phyloP scores from a whole-genome alignment of 2,329 filamentous ascomycete species.

The Aspergillus sergii region DNA sequence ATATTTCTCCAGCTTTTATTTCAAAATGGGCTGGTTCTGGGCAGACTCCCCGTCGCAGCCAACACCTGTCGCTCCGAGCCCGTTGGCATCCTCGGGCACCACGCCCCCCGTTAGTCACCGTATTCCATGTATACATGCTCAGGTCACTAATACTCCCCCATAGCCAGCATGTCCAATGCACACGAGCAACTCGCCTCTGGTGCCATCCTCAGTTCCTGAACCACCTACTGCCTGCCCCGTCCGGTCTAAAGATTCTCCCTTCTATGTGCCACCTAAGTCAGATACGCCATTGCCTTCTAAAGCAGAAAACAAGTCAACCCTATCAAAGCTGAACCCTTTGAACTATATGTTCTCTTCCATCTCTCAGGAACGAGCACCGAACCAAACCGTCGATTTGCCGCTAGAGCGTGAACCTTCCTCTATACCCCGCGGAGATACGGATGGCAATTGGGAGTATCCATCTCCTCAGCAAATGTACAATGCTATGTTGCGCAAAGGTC shows the following conservation, averaged over 20 bases:
- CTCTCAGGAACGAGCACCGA: conserved; percentile 74
- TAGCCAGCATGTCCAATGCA: conserved; percentile 74
- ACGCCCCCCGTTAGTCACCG: conserved; percentile 57
- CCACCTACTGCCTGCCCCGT: conserved; percentile 47
- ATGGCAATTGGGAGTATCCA: conserved; percentile 93
- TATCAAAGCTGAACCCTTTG: conserved; percentile 73
- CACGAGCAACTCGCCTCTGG: conserved; percentile 43
- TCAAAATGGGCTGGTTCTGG: conserved; percentile 71
- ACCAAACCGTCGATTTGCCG: conserved; percentile 74
- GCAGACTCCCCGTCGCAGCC: conserved; percentile 54
- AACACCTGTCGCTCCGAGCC: conserved; percentile 50
- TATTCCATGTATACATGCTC: not conserved
- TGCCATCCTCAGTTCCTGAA: conserved; percentile 31
- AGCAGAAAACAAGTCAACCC: conserved; percentile 48
- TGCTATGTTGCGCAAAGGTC: conserved; percentile 91
- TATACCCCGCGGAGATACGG: conserved; percentile 78
- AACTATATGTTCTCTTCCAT: conserved; percentile 95
- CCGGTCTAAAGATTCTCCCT: conserved; percentile 53
- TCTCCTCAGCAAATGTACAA: conserved; percentile 99
- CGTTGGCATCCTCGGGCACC: conserved; percentile 49
- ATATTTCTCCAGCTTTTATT: not conserved
- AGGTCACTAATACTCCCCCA: conserved; percentile 25
- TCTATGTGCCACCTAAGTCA: conserved; percentile 42
- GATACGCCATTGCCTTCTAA: conserved; percentile 35
- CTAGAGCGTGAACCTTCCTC: conserved; percentile 81